Percentiles rank a stretch among this genome's conserved stretches.
Evolutionary conservation across 352 stramenopile species (phyloP).

Genomic region (Globisporangium recalcitrans): DNA sequence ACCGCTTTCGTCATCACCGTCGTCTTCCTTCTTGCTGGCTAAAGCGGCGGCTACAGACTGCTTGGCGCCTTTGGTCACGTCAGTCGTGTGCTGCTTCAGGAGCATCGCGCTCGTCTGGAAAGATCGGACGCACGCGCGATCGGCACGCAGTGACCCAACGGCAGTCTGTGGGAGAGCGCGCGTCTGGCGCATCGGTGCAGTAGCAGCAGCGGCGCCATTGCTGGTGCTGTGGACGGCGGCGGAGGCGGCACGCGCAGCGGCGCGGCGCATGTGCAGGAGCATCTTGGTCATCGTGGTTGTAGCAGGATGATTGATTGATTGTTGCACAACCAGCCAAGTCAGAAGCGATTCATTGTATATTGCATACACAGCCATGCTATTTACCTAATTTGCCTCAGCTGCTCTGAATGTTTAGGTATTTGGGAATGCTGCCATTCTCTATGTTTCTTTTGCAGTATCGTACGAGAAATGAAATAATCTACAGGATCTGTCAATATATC

Average conservation of each 20-base stretch:
- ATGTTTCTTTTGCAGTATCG: not conserved
- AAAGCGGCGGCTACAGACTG: slow-evolving; percentile 12
- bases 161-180: not conserved
- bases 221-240: not conserved
- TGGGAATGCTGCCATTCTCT: not conserved
- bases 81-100: slow-evolving; percentile 21
- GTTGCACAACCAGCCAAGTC: slow-evolving; percentile 5
- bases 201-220: not conserved
- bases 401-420: too few relatives aligned
- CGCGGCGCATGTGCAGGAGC: slow-evolving; percentile 14
- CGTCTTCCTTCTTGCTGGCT: slow-evolving; percentile 12
- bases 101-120: slow-evolving; percentile 16
- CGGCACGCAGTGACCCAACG: not conserved
- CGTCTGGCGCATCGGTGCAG: not conserved
- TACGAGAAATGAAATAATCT: not conserved
- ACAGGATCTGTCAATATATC: not conserved
- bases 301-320: not conserved
- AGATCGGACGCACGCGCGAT: slow-evolving; percentile 2
- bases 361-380: not conserved
- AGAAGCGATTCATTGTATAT: not conserved
- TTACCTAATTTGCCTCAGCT: not conserved
- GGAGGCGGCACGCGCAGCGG: slow-evolving; percentile 3
- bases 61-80: slow-evolving; percentile 17
- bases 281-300: slow-evolving; percentile 9
- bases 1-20: not conserved